Evolutionary conservation across 2,329 filamentous ascomycete species (phyloP), one percentile per base, ranked within the genome.

Genomic region (Aotearoamyces nothofagi): DNA sequence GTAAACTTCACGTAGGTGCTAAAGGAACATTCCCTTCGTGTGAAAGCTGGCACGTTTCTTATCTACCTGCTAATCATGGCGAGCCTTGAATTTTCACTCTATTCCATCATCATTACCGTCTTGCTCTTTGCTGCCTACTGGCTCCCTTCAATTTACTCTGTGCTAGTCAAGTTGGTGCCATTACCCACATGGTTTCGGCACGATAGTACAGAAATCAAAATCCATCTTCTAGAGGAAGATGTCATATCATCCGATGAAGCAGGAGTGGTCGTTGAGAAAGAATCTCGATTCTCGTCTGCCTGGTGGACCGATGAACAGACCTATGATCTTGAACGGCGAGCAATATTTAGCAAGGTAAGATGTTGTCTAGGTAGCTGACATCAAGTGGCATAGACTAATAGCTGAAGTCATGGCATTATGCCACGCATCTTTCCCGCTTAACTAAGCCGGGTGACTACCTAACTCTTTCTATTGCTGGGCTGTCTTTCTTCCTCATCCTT

Each of bases 361-460:
- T n/a, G n/a, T n/a, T n/a, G n/a, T n/a, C n/a, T n/a, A n/a, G n/a
- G n/a, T n/a, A n/a, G n/a, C n/a, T n/a, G n/a, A n/a, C n/a, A n/a
- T n/a, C n/a, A n/a, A n/a, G n/a, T n/a, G n/a, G n/a, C n/a, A n/a
- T n/a, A n/a, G n/a, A n/a, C n/a, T n/a, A n/a, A n/a, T n/a, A n/a
- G n/a, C n/a, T n/a, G n/a, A 23, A 46, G 44, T 31, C 31, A 26
- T 47, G 44, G 44, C 31, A 42, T 3, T 43, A 38, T n/a, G 37
- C 42, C 2, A 43, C 41, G 7, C 43, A 44, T 22, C 16, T 22
- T 2, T 43, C 38, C 5, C 37, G 35, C 24, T 45, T 47, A 19
- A 27, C 36, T n/a, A 47, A 46, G 25, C 27, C 42, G 6, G 44
- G 44, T 8, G 44, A 47, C 27, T 47, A 46, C 32, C 39, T 39